Base-by-base conservation (phyloP, 2,329 filamentous ascomycete species). In the Claviceps pusilla region DNA sequence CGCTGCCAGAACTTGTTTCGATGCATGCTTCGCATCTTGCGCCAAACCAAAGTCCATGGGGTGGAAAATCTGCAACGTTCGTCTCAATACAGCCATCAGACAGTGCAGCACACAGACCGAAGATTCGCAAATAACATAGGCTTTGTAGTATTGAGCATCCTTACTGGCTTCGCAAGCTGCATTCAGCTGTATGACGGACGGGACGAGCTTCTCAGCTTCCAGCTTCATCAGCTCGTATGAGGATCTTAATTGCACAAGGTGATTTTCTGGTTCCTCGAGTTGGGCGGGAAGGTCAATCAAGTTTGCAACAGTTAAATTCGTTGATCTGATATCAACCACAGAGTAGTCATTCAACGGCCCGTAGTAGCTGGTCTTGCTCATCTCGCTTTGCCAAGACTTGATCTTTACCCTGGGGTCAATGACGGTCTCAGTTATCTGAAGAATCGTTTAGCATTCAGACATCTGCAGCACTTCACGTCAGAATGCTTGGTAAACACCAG, bases 101-200 rank as follows among this genome's bases (percentile, higher is more conserved):
- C 46, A 50, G 24, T 55, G 47, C 42, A 55, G 31, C 19, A 55
- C 54, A 24, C 54, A 46, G 29, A 55, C 37, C 19, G 54, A 29
- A 16, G 54, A 55, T 43, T 55, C 54, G 54, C 54, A 55, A 42
- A 55, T 55, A 31, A 52, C 51, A 16, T 55, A 55, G 19, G 28
- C 54, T 11, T 50, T 53, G 47, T 53, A 55, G 54, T 55, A 55
- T 41, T 33, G 42, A 24, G 28, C 31, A 42, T 53, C 47, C 4
- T 50, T 31, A 16, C 54, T 47, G 33, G 46, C 42, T 48, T 49
- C 51, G 41, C 50, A 52, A 7, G 51, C 46, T 28, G 39, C 54
- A 42, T 55, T 51, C 7, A 55, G 28, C 16, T 50, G 54, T 12
- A 50, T 24, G 9, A 28, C 43, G 6, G 42, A 41, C 48, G 54